Evolutionary conservation across 78 protist species (phyloP).

Genomic region (Protostelium mycophagum): DNA sequence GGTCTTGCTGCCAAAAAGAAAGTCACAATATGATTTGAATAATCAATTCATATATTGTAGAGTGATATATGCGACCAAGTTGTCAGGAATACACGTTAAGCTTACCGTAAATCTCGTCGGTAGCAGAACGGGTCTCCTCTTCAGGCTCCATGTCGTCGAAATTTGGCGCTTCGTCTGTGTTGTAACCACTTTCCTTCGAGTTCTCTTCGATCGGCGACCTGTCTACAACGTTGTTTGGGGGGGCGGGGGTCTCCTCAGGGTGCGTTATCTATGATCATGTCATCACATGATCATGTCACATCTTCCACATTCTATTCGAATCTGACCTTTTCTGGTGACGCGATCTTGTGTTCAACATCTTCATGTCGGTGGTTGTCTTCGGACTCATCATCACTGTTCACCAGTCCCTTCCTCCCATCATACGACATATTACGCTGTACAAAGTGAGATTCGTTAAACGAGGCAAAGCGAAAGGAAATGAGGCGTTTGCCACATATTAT

Average conservation of each 20-base stretch:
- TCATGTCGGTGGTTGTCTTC: neutral
- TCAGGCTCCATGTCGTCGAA: neutral
- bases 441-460: neutral
- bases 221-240: too few species aligned
- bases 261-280: too few species aligned
- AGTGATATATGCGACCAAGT: too few species aligned
- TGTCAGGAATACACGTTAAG: neutral
- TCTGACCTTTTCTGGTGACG: neutral
- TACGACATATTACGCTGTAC: neutral
- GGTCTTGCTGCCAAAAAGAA: too few species aligned
- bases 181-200: neutral
- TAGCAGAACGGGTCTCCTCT: neutral
- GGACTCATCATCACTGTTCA: neutral
- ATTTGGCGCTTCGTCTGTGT: neutral
- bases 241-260: too few species aligned
- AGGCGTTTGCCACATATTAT: too few species aligned
- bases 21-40: too few species aligned
- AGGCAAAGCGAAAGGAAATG: neutral
- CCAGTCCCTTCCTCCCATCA: neutral
- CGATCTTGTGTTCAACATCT: neutral
- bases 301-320: neutral
- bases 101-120: neutral
- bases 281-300: neutral
- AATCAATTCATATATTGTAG: too few species aligned
- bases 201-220: neutral